Percentiles rank a stretch among this genome's conserved stretches.
phyloP scores from a whole-genome alignment of 1,284 basidiomycete species.

The Erythrobasidium hasegawianum region DNA sequence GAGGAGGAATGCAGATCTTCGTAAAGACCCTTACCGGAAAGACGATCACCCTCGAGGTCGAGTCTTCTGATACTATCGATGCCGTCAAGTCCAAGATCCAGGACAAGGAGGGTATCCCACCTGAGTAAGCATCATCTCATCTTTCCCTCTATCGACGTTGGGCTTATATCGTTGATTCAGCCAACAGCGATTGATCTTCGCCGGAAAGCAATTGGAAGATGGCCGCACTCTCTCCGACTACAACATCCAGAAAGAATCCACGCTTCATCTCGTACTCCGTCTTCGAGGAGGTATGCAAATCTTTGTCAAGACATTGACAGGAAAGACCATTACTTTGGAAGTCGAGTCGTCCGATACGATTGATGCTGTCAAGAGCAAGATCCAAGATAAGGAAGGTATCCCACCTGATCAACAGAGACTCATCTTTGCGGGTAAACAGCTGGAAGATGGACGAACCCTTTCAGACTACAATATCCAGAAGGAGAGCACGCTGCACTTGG shows the following conservation, averaged over 20 bases:
- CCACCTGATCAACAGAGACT: slow-evolving; percentile 90
- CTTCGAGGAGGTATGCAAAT: slow-evolving; percentile 53
- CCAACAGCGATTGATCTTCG: slow-evolving; percentile 97
- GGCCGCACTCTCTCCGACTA: slow-evolving; percentile 53
- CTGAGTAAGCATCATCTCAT: slow-evolving; percentile 55
- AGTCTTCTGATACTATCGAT: slow-evolving; percentile 59
- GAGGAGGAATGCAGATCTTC: slow-evolving; percentile 49
- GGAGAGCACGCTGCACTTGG: slow-evolving; percentile 46
- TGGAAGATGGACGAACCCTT: slow-evolving; percentile 53
- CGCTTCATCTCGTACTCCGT: slow-evolving; percentile 49
- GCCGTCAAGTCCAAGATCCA: slow-evolving; percentile 56
- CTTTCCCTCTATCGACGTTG: too few species aligned
- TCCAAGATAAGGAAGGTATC: slow-evolving; percentile 56
- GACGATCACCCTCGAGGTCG: slow-evolving; percentile 47
- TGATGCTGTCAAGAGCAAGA: slow-evolving; percentile 56
- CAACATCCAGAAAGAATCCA: slow-evolving; percentile 51
- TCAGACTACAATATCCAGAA: slow-evolving; percentile 51
- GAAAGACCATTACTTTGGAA: slow-evolving; percentile 60
- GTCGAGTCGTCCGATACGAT: slow-evolving; percentile 59
- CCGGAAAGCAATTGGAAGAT: slow-evolving; percentile 84
- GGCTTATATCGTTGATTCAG: too few species aligned
- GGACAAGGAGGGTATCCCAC: slow-evolving; percentile 70
- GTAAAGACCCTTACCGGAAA: slow-evolving; percentile 44
- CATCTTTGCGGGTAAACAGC: slow-evolving; percentile 63
- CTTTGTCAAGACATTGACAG: slow-evolving; percentile 58